Evolutionary conservation across 192 early-diverging fungal species (phyloP).

Genomic region (Coemansia sp.): DNA sequence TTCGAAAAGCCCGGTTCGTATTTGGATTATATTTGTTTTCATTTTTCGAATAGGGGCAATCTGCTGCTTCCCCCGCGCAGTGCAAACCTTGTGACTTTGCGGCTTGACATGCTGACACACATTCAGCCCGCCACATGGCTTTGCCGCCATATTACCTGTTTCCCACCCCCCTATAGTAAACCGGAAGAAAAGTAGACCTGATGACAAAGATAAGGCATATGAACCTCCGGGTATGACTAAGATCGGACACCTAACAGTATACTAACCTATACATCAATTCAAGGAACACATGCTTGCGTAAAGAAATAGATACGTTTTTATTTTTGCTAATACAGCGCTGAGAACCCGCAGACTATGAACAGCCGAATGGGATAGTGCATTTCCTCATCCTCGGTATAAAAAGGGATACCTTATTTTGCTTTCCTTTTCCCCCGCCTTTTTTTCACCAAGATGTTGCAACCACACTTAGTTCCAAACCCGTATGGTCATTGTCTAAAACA

Average conservation of each 20-base stretch:
- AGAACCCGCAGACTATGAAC: not conserved
- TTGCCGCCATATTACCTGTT: not conserved
- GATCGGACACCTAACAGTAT: not conserved
- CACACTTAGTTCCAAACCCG: conserved; percentile 2
- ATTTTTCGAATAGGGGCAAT: not conserved
- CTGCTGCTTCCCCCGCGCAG: not conserved
- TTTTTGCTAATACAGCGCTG: not conserved
- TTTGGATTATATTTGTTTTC: not conserved
- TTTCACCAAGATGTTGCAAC: not conserved
- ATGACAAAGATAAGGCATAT: not conserved
- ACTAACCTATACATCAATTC: not conserved
- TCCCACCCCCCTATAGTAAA: not conserved
- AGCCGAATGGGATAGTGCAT: not conserved
- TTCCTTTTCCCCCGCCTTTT: conserved; percentile 7
- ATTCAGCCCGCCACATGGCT: not conserved
- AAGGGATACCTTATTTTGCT: not conserved
- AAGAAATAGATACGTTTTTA: not conserved
- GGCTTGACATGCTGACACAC: conserved; percentile 1
- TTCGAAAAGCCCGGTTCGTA: not conserved
- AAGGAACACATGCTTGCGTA: not conserved
- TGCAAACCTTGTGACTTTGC: not conserved
- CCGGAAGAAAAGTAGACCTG: not conserved
- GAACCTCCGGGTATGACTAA: not conserved
- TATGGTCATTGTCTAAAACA: conserved; percentile 9
- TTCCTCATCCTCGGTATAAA: not conserved